Evolutionary conservation across 139 green algal genomes (phyloP).

Genomic region (Raphidocelis subcapitata): DNA sequence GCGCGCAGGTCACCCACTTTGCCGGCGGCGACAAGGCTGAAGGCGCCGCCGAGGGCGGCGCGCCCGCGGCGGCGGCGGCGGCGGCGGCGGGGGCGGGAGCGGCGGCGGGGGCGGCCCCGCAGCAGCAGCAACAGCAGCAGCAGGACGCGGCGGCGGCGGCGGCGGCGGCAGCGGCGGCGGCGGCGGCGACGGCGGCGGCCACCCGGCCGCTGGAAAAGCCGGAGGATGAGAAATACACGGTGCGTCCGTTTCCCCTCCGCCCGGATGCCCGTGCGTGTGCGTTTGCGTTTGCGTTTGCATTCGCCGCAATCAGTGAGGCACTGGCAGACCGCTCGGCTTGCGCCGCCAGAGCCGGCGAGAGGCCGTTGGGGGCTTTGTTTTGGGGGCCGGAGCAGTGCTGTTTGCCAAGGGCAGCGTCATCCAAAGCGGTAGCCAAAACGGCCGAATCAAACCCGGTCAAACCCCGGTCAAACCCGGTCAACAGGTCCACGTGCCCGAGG

Average conservation of each 20-base stretch:
- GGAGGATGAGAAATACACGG: slow-evolving; percentile 88
- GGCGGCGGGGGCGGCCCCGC: not conserved
- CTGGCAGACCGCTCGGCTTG: too few relatives aligned
- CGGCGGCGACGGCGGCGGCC: slow-evolving; percentile 10
- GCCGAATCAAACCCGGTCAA: not conserved
- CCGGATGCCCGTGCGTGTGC: too few relatives aligned
- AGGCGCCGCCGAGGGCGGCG: not conserved
- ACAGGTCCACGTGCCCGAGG: slow-evolving; percentile 82
- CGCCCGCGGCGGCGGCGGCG: not conserved
- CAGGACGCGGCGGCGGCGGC: not conserved
- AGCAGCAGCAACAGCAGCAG: not conserved
- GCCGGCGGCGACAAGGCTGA: not conserved
- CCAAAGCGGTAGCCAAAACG: not conserved
- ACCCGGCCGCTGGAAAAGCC: slow-evolving; percentile 76
- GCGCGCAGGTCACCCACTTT: not conserved
- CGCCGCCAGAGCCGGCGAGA: too few relatives aligned
- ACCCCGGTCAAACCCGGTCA: too few relatives aligned
- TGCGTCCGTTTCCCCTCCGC: too few relatives aligned
- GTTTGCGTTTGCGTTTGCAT: too few relatives aligned
- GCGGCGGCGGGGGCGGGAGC: not conserved
- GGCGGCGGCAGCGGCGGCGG: slow-evolving; percentile 19
- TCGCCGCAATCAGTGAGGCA: too few relatives aligned
- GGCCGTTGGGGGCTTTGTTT: too few relatives aligned
- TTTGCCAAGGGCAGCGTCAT: not conserved
- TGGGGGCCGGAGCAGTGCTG: too few relatives aligned